phyloP scores from a whole-genome alignment of 2,329 filamentous ascomycete genomes.

The Blastomyces parvus region DNA sequence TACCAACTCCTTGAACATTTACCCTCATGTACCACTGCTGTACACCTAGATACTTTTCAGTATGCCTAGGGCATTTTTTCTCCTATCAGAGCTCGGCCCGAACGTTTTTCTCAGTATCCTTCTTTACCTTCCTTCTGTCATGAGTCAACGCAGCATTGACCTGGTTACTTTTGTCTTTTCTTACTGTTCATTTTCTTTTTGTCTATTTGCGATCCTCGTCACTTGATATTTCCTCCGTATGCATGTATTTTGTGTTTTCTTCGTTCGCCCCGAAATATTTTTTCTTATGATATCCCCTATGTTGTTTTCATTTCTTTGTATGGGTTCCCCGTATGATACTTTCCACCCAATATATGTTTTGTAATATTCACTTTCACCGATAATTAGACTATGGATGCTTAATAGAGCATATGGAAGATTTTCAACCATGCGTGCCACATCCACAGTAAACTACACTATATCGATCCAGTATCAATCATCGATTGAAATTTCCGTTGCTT shows the following conservation, averaged over 20 bases:
- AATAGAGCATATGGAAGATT: neutral
- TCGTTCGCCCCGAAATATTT: conserved; percentile 4
- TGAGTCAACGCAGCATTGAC: conserved; percentile 10
- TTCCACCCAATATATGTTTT: conserved; percentile 10
- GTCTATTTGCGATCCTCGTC: conserved; percentile 18
- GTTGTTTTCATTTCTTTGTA: conserved; percentile 21
- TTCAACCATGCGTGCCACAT: neutral
- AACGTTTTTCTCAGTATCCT: neutral
- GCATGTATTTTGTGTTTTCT: conserved; percentile 17
- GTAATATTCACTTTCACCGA: conserved; percentile 14
- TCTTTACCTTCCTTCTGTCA: conserved; percentile 1
- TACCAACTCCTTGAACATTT: conserved; percentile 8
- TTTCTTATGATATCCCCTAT: conserved; percentile 37
- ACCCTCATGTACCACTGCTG: neutral
- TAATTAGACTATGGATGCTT: conserved; percentile 8
- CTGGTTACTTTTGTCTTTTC: conserved; percentile 15
- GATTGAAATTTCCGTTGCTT: neutral
- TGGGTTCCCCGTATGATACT: conserved; percentile 3
- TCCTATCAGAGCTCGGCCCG: neutral
- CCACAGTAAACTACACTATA: neutral
- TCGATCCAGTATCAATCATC: neutral
- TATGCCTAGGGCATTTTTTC: neutral
- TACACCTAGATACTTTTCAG: neutral
- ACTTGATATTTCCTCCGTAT: conserved; percentile 17
- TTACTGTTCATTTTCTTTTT: conserved; percentile 20